phyloP scores from a whole-genome alignment of 2,329 filamentous ascomycete species.

The Fusarium coffeatum region DNA sequence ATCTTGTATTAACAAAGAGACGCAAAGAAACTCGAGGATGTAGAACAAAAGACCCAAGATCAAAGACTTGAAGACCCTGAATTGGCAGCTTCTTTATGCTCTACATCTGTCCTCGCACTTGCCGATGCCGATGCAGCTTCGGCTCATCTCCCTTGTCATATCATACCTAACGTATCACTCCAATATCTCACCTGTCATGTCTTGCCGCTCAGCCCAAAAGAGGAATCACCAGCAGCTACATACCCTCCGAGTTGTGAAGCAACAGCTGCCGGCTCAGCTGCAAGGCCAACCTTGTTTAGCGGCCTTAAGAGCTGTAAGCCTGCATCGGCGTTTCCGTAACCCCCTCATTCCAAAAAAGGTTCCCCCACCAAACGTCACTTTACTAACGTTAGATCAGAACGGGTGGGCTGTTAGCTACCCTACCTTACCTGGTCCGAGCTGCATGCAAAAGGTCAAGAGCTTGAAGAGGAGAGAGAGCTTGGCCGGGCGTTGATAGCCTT shows the following conservation, averaged over 20 bases:
- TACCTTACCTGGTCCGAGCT: not conserved
- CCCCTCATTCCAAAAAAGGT: slow-evolving; percentile 8
- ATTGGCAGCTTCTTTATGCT: not conserved
- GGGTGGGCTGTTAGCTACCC: slow-evolving; percentile 7
- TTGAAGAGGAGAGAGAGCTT: not conserved
- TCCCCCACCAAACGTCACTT: slow-evolving; percentile 24
- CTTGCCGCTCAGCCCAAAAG: slow-evolving; percentile 4
- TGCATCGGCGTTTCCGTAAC: slow-evolving; percentile 41
- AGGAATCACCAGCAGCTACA: slow-evolving; percentile 15
- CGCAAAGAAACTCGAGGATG: not conserved
- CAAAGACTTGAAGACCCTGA: not conserved
- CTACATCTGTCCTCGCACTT: slow-evolving; percentile 23
- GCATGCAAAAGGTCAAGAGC: not conserved
- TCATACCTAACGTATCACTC: slow-evolving; percentile 1
- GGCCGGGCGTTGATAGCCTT: slow-evolving; percentile 8
- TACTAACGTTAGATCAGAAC: slow-evolving; percentile 8
- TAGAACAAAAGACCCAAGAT: slow-evolving; percentile 7
- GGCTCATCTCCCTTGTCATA: not conserved
- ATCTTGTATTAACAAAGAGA: not conserved
- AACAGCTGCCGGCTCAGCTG: slow-evolving; percentile 37
- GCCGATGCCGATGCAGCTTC: slow-evolving; percentile 36
- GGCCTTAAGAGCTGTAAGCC: slow-evolving; percentile 26
- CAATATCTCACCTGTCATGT: slow-evolving; percentile 8
- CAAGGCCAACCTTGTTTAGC: slow-evolving; percentile 32
- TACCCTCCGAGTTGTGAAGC: not conserved